phyloP scores from a whole-genome alignment of 164 flowering plant species.

The Magnolia kwangsiensis region DNA sequence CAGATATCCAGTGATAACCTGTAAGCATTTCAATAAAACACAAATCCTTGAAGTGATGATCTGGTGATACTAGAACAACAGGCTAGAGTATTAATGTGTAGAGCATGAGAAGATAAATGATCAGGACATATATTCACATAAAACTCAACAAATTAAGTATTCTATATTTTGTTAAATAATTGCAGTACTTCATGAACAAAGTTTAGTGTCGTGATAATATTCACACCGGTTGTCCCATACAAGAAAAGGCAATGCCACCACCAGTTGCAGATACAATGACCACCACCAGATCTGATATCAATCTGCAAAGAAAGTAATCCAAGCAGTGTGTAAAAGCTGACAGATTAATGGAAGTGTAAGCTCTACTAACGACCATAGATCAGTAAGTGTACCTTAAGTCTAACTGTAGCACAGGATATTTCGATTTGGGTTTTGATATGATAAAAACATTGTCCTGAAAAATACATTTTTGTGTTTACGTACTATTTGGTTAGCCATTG shows the following conservation, averaged over 20 bases:
- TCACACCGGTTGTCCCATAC: conserved; percentile 95
- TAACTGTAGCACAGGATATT: conserved; percentile 79
- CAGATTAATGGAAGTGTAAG: neutral
- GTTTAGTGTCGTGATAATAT: conserved; percentile 4
- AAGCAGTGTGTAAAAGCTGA: conserved; percentile 10
- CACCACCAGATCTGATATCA: conserved; percentile 89
- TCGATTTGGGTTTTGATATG: conserved; percentile 88
- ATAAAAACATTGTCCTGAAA: conserved; percentile 92
- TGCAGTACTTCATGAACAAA: conserved; percentile 18
- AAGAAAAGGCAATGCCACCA: conserved; percentile 97
- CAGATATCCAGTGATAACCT: conserved; percentile 97
- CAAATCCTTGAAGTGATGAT: neutral
- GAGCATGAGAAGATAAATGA: neutral
- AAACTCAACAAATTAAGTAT: neutral
- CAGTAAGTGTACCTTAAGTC: conserved; percentile 57
- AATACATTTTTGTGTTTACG: conserved; percentile 3
- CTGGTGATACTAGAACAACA: neutral
- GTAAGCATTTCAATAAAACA: conserved; percentile 17
- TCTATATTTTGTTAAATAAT: conserved; percentile 3
- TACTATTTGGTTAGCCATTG: neutral
- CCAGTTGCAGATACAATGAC: conserved; percentile 95
- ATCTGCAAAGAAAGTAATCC: conserved; percentile 38
- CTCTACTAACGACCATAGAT: neutral
- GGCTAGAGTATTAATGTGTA: too few species aligned
- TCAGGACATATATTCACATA: neutral